Evolutionary conservation across 768 basidiomycete species (phyloP).

Genomic region (Suillus plorans): DNA sequence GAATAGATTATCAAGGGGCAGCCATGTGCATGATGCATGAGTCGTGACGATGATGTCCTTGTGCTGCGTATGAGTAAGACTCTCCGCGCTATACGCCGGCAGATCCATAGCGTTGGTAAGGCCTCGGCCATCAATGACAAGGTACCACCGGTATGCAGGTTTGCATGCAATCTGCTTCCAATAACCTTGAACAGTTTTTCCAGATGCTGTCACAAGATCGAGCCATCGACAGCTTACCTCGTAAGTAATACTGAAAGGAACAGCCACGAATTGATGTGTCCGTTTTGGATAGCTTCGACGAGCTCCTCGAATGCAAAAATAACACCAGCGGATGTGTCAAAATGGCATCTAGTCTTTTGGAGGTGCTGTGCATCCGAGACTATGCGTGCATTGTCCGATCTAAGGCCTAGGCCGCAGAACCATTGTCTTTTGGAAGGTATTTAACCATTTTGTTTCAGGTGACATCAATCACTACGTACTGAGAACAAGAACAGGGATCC

Average conservation of each 20-base stretch:
- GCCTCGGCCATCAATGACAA: background rate
- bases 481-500: background rate
- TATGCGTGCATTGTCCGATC: background rate
- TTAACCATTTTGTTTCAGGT: background rate
- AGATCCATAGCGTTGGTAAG: background rate
- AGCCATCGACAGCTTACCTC: background rate
- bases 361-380: background rate
- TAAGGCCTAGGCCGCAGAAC: background rate
- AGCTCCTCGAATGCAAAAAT: background rate
- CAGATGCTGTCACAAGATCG: background rate
- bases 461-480: background rate
- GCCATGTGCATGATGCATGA: background rate
- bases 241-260: background rate
- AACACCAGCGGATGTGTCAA: background rate
- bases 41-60: background rate
- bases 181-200: background rate
- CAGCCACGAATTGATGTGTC: background rate
- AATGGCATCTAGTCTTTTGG: background rate
- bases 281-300: background rate
- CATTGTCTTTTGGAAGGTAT: background rate
- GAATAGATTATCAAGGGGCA: background rate
- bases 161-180: background rate
- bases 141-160: background rate
- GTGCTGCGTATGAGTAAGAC: background rate
- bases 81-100: background rate